Evolutionary conservation across 495 filamentous ascomycete genomes (phyloP).

Genomic region (Neurospora hispaniola): DNA sequence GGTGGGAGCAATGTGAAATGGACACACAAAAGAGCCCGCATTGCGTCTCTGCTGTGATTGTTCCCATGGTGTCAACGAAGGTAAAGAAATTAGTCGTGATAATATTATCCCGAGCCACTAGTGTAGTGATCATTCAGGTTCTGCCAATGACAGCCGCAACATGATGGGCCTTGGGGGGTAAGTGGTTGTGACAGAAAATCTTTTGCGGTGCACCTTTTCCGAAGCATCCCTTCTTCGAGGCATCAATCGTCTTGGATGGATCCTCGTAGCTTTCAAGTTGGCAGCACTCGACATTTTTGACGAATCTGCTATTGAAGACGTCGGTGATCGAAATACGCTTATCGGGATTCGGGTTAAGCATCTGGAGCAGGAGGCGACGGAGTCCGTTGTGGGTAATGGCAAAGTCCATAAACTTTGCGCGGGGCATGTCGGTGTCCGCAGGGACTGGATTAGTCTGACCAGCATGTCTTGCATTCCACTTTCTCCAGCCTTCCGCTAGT

Average conservation of each 20-base stretch:
- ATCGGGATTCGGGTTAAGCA: slow-evolving; percentile 63
- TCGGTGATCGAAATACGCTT: slow-evolving; percentile 54
- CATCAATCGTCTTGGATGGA: slow-evolving; percentile 36
- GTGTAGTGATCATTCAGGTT: not conserved
- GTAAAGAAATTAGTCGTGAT: not conserved
- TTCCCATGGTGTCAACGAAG: not conserved
- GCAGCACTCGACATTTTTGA: slow-evolving; percentile 64
- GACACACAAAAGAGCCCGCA: not conserved
- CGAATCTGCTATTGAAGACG: slow-evolving; percentile 49
- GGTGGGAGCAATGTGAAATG: not conserved
- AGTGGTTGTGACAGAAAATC: slow-evolving; percentile 41
- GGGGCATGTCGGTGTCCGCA: slow-evolving; percentile 41
- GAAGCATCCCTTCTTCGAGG: slow-evolving; percentile 37
- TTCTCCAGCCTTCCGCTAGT: slow-evolving; percentile 52
- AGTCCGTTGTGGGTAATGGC: slow-evolving; percentile 41
- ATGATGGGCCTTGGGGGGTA: slow-evolving; percentile 28
- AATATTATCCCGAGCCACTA: not conserved
- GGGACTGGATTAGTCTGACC: slow-evolving; percentile 36
- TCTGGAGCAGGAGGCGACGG: slow-evolving; percentile 55
- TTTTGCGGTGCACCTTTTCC: slow-evolving; percentile 28
- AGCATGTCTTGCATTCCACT: slow-evolving; percentile 43
- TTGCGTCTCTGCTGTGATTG: not conserved
- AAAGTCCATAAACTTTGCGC: slow-evolving; percentile 37
- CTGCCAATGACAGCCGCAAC: not conserved
- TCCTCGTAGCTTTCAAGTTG: slow-evolving; percentile 50